A percentile compares a stretch with the other conserved stretches of the same genome.
phyloP scores from a whole-genome alignment of 108 stramenopile species.

The Skeletonema costatum region DNA sequence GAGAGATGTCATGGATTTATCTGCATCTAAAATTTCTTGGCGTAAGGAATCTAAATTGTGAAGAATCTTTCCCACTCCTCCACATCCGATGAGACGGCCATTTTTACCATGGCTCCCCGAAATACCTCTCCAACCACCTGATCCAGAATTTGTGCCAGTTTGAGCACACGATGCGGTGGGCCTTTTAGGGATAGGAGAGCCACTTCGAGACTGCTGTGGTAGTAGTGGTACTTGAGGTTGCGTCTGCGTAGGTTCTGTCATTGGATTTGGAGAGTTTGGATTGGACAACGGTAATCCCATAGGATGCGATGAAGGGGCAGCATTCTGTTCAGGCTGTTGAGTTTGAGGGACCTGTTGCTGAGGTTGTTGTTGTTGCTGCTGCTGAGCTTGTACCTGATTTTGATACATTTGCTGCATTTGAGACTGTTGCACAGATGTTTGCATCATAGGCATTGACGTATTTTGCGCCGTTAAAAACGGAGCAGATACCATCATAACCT shows the following conservation, averaged over 20 bases:
- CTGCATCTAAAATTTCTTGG: constrained; percentile 76
- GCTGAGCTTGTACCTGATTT: not conserved
- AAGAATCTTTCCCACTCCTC: constrained; percentile 77
- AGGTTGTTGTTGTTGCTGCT: not conserved
- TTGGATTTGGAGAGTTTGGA: not conserved
- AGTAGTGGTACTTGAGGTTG: not conserved
- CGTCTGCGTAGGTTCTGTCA: not conserved
- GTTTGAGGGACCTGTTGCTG: not conserved
- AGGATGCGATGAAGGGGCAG: not conserved
- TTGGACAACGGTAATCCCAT: not conserved
- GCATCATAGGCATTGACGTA: not conserved
- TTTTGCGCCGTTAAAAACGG: constrained; percentile 9
- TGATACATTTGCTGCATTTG: not conserved
- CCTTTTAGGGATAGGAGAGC: not conserved
- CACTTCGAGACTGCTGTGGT: not conserved
- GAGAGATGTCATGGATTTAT: constrained; percentile 58
- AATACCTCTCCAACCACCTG: not conserved
- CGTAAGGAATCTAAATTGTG: constrained; percentile 80
- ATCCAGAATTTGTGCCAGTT: not conserved
- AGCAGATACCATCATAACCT: constrained; percentile 12
- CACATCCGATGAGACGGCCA: constrained; percentile 36
- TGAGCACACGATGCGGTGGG: not conserved
- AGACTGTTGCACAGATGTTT: not conserved
- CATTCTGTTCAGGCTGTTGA: not conserved
- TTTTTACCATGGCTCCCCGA: not conserved